Conservation (phyloP, 306 rosid genomes). For the Cicer pinnatifidum region DNA sequence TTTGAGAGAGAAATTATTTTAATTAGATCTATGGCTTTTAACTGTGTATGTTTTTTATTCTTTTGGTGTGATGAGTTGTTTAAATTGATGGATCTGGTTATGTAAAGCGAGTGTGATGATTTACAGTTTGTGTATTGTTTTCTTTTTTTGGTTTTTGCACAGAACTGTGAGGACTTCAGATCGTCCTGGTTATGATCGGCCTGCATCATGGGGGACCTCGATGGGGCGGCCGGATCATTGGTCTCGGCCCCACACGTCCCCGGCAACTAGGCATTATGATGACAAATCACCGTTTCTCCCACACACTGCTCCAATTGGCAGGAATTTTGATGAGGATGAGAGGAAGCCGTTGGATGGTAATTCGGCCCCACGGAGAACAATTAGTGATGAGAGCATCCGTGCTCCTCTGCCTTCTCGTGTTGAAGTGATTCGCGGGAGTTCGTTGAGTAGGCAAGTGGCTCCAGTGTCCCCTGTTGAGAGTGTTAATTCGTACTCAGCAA, state of each 20-base stretch:
- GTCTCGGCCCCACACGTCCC: slow-evolving; percentile 88
- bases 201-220: slow-evolving; percentile 73
- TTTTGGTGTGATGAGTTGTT: slow-evolving; percentile 8
- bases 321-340: slow-evolving; percentile 97
- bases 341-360: slow-evolving; percentile 85
- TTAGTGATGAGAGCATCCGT: slow-evolving; percentile 73
- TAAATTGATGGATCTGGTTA: slow-evolving; percentile 44
- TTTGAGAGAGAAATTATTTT: slow-evolving; percentile 4
- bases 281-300: slow-evolving; percentile 74
- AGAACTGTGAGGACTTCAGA: slow-evolving; percentile 75
- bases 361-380: slow-evolving; percentile 68
- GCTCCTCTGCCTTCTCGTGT: slow-evolving; percentile 48
- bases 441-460: slow-evolving; percentile 59
- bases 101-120: slow-evolving; percentile 33
- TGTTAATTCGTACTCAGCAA: slow-evolving; percentile 62
- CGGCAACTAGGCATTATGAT: slow-evolving; percentile 77
- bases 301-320: slow-evolving; percentile 74
- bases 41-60: background rate
- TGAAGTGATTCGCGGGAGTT: slow-evolving; percentile 66
- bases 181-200: slow-evolving; percentile 75
- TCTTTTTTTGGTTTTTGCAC: slow-evolving; percentile 22
- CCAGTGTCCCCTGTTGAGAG: slow-evolving; percentile 50
- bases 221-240: slow-evolving; percentile 76
- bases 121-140: background rate
- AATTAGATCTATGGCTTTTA: slow-evolving; percentile 44